phyloP scores from a whole-genome alignment of 2,329 filamentous ascomycete genomes.

The Fusarium torulosum region DNA sequence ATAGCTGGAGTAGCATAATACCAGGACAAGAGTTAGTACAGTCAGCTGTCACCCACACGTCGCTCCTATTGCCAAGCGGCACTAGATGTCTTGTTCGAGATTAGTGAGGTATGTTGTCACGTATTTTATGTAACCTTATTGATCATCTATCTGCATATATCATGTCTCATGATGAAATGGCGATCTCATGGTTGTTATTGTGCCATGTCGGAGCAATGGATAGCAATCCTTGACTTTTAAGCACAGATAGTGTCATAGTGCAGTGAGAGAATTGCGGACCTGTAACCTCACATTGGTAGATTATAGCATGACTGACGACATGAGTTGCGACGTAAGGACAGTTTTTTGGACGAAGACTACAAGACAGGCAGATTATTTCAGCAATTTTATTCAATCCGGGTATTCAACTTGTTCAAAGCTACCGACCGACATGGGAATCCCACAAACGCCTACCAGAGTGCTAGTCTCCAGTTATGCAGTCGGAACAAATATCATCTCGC shows the following conservation, averaged over 20 bases:
- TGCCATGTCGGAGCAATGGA: not conserved
- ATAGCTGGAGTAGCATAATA: not conserved
- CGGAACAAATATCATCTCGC: conserved; percentile 35
- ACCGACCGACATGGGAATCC: conserved; percentile 31
- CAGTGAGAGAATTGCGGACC: not conserved
- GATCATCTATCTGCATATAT: conserved; percentile 14
- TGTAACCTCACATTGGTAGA: not conserved
- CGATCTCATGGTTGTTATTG: conserved; percentile 13
- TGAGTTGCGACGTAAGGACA: not conserved
- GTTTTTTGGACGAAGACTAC: not conserved
- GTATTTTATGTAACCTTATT: conserved; percentile 5
- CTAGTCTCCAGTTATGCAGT: conserved; percentile 36
- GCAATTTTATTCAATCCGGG: conserved; percentile 27
- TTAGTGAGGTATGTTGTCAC: not conserved
- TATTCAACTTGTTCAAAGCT: conserved; percentile 41
- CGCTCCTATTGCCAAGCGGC: not conserved
- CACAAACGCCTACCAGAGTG: conserved; percentile 42
- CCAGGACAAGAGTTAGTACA: conserved; percentile 2
- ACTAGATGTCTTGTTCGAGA: not conserved
- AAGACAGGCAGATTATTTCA: not conserved
- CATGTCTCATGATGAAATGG: conserved; percentile 22
- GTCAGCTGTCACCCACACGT: conserved; percentile 10
- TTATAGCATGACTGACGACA: not conserved
- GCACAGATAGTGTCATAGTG: not conserved
- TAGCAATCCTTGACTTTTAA: not conserved